These are phyloP conservation scores for Pythium coloratum DNA, from an alignment of 352 stramenopile genomes.

Conservation along the genomic window DNA sequence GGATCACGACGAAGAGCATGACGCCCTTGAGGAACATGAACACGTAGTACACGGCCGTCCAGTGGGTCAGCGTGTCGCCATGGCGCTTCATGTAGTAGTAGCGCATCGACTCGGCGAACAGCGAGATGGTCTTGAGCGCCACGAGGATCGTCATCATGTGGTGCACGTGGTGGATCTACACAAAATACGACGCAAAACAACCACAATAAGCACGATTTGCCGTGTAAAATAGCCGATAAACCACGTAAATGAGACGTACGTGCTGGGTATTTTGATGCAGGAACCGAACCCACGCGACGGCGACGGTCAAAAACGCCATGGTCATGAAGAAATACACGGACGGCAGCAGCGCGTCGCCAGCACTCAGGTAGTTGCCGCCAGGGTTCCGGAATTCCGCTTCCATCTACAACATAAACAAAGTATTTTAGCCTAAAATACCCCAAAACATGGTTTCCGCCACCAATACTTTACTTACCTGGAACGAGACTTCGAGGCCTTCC, in stretches of 20 bases:
- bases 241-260: conserved; percentile 44
- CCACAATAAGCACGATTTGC: no score
- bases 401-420: conserved; percentile 53
- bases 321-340: conserved; percentile 82
- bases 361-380: conserved; percentile 82
- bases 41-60: conserved; percentile 93
- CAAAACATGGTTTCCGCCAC: not conserved
- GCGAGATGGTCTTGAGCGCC: conserved; percentile 89
- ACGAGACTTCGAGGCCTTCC: conserved; percentile 75
- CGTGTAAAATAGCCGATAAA: not conserved
- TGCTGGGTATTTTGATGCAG: conserved; percentile 50
- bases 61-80: conserved; percentile 91
- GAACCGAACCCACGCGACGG: conserved; percentile 65
- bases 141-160: conserved; percentile 95
- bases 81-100: conserved; percentile 96
- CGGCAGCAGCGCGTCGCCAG: conserved; percentile 81
- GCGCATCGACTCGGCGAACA: conserved; percentile 95
- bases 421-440: conserved; percentile 12
- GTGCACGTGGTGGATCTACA: conserved; percentile 92
- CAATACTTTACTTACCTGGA: conserved; percentile 56
- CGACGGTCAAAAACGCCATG: conserved; percentile 60
- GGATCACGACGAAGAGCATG: conserved; percentile 97
- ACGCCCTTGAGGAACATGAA: conserved; percentile 96
- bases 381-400: conserved; percentile 81
- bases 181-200: not conserved